phyloP scores from a whole-genome alignment of 345 rosid genomes.

The Ceriops tagal region DNA sequence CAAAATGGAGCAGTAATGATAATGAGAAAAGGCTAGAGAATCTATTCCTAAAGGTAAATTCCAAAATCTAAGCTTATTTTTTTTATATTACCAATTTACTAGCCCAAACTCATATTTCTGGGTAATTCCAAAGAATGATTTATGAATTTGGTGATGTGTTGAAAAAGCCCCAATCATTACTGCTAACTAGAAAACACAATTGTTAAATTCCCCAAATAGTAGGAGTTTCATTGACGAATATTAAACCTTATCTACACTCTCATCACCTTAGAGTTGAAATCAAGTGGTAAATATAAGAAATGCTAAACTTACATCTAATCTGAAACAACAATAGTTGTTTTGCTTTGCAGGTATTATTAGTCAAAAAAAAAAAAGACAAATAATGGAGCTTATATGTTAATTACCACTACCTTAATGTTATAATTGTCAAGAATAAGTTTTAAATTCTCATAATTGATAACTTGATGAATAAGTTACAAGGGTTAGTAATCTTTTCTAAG shows the following conservation, averaged over 20 bases:
- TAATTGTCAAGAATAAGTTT: not conserved
- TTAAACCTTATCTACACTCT: not conserved
- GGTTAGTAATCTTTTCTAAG: not conserved
- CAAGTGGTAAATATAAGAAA: not conserved
- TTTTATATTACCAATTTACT: too few relatives aligned
- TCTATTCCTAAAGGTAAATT: not conserved
- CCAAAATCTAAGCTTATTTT: too few relatives aligned
- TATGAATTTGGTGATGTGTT: not conserved
- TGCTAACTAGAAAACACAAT: too few relatives aligned
- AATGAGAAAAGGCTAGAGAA: not conserved
- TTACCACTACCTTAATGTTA: too few relatives aligned
- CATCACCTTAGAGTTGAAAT: not conserved
- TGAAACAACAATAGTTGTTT: not conserved
- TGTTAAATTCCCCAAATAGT: not conserved
- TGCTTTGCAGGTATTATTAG: not conserved
- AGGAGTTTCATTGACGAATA: not conserved
- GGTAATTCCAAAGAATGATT: not conserved
- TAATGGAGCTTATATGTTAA: too few relatives aligned
- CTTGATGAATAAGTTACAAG: not conserved
- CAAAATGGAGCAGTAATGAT: not conserved
- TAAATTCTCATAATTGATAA: not conserved
- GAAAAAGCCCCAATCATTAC: not conserved
- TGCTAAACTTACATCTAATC: not conserved
- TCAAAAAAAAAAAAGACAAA: not conserved
- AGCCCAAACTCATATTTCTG: too few relatives aligned